Percentiles rank a stretch among this genome's conserved stretches.
Conservation (phyloP, 352 stramenopile species). For the Pythium apleroticum region DNA sequence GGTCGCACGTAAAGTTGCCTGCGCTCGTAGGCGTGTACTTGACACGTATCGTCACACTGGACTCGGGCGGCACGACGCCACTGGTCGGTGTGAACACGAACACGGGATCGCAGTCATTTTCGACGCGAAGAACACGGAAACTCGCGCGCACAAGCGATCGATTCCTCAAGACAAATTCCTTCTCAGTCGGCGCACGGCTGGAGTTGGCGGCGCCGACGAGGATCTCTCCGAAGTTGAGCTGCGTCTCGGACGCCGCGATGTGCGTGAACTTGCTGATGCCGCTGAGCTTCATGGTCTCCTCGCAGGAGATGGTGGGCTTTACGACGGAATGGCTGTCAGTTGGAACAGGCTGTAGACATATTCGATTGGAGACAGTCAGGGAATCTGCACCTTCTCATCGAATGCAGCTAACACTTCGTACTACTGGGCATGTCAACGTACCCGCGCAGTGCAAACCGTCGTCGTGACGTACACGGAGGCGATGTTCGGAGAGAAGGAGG, state of each 20-base stretch:
- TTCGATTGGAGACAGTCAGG: too few species aligned
- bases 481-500: conserved; percentile 63
- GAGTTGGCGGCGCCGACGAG: conserved; percentile 60
- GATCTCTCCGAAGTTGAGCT: conserved; percentile 85
- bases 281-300: conserved; percentile 83
- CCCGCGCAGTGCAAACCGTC: conserved; percentile 55
- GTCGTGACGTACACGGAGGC: conserved; percentile 89
- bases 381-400: too few species aligned
- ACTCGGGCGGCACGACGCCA: conserved; percentile 77
- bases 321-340: conserved; percentile 24
- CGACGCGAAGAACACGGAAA: conserved; percentile 70
- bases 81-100: conserved; percentile 78
- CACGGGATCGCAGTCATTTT: conserved; percentile 83
- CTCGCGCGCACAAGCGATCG: conserved; percentile 87
- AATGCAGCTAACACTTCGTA: conserved; percentile 4
- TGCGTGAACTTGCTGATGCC: conserved; percentile 90
- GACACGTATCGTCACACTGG: conserved; percentile 64
- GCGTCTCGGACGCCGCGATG: conserved; percentile 73
- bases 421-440: conserved; percentile 32
- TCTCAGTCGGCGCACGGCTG: conserved; percentile 48
- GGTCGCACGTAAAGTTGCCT: conserved; percentile 89
- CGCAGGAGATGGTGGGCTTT: conserved; percentile 18
- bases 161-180: conserved; percentile 88
- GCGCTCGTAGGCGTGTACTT: conserved; percentile 78
- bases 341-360: conserved; percentile 31